Percentiles rank a stretch among this genome's conserved stretches.
Evolutionary conservation across 345 rosid genomes (phyloP).

Genomic region (Bruguiera sexangula): DNA sequence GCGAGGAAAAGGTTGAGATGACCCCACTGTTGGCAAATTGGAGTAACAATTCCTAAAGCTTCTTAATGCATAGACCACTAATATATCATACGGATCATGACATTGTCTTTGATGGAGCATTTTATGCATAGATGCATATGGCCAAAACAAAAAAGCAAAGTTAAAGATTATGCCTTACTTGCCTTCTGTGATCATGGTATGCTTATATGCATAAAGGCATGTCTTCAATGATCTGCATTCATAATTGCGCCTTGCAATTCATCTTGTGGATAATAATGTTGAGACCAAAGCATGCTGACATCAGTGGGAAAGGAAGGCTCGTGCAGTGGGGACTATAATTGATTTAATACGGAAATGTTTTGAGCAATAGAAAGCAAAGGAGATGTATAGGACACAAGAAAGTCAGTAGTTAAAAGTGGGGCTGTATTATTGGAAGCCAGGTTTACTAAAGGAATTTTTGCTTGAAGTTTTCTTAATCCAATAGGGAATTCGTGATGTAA

Average conservation of each 20-base stretch:
- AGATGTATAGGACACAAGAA: conserved; percentile 32
- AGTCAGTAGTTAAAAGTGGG: conserved; percentile 50
- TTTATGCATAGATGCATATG: conserved; percentile 14
- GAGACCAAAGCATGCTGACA: conserved; percentile 46
- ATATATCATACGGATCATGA: conserved; percentile 38
- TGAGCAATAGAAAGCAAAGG: conserved; percentile 21
- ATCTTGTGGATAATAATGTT: conserved; percentile 52
- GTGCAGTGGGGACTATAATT: conserved; percentile 50
- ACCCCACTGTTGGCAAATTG: conserved; percentile 43
- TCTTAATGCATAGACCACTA: conserved; percentile 14
- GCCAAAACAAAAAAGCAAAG: not conserved
- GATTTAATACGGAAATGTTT: conserved; percentile 38
- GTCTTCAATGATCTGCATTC: conserved; percentile 2
- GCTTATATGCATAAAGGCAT: conserved; percentile 23
- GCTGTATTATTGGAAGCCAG: conserved; percentile 19
- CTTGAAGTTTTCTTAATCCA: conserved; percentile 21
- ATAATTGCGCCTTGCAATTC: conserved; percentile 12
- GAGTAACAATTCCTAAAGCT: conserved; percentile 15
- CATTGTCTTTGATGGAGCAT: conserved; percentile 14
- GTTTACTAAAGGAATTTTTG: conserved; percentile 13
- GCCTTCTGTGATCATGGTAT: conserved; percentile 14
- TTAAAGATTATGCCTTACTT: conserved; percentile 7
- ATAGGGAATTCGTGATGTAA: conserved; percentile 27
- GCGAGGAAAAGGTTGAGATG: conserved; percentile 37
- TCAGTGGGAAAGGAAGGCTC: conserved; percentile 36